Evolutionary conservation across 2,329 filamentous ascomycete species (phyloP).

Genomic region (Alternaria consortialis): DNA sequence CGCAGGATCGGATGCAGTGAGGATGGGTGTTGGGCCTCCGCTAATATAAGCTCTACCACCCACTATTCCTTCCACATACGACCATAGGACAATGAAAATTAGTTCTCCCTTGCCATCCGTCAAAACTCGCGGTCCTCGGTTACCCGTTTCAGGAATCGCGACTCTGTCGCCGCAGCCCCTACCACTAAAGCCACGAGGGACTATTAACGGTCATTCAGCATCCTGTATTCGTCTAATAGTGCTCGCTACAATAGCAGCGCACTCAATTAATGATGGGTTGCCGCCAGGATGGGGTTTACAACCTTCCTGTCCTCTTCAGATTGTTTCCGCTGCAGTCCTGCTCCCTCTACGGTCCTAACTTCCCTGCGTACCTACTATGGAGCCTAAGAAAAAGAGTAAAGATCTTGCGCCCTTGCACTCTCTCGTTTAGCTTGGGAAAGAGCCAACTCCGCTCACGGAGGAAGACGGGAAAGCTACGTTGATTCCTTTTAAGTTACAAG

Average conservation of each 20-base stretch:
- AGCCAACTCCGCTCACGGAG: no score
- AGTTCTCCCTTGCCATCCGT: background rate
- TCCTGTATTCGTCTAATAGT: no score
- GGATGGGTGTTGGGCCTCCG: background rate
- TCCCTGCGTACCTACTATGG: no score
- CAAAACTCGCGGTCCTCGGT: background rate
- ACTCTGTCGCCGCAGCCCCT: no score
- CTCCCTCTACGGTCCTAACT: background rate
- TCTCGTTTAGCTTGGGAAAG: no score
- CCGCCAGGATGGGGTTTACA: no score
- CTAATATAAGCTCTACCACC: background rate
- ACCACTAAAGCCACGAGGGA: background rate
- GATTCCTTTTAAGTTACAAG: no score
- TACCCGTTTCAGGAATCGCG: background rate
- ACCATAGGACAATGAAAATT: background rate
- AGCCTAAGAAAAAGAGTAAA: no score
- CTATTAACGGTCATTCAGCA: background rate
- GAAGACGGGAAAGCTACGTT: background rate
- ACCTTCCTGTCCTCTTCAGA: no score
- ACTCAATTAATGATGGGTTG: no score
- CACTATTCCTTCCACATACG: background rate
- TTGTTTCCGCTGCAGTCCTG: no score
- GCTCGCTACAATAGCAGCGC: background rate
- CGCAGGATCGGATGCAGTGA: background rate
- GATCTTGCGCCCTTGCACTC: no score